phyloP scores from a whole-genome alignment of 306 rosid species.

The Cicer pinnatifidum region DNA sequence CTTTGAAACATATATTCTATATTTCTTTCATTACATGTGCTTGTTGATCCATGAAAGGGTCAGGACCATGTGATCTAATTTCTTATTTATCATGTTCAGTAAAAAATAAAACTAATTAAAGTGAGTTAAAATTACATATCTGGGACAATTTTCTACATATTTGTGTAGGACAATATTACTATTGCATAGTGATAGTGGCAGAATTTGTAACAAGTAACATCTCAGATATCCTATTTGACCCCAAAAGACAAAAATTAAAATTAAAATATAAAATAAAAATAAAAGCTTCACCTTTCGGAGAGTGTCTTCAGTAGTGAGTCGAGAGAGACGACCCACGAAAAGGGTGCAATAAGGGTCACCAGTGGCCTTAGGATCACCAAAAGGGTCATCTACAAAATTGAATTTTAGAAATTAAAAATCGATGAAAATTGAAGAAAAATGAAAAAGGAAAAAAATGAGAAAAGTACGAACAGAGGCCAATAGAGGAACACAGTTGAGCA shows the following conservation, averaged over 20 bases:
- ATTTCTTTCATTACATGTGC: not conserved
- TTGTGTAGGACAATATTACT: not conserved
- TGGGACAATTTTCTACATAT: constrained; percentile 10
- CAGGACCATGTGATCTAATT: constrained; percentile 33
- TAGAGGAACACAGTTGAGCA: constrained; percentile 79
- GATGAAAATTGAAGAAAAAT: not conserved
- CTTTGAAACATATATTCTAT: constrained; percentile 4
- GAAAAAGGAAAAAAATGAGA: not conserved
- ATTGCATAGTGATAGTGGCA: not conserved
- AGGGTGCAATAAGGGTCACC: constrained; percentile 85
- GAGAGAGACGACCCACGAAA: constrained; percentile 81
- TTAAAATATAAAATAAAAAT: not conserved
- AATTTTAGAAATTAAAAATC: not conserved
- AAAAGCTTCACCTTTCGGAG: constrained; percentile 58
- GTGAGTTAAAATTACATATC: not conserved
- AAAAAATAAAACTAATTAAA: not conserved
- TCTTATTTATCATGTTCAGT: not conserved
- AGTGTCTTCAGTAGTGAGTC: constrained; percentile 64
- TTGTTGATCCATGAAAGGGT: not conserved
- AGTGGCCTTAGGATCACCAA: constrained; percentile 70
- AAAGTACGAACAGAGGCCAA: constrained; percentile 63
- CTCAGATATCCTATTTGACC: not conserved
- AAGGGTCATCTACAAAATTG: constrained; percentile 71
- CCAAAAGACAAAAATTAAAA: not conserved
- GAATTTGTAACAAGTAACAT: not conserved